These are phyloP conservation scores for Xylaria telfairii DNA, from an alignment of 495 filamentous ascomycete species.

Conservation along the genomic window DNA sequence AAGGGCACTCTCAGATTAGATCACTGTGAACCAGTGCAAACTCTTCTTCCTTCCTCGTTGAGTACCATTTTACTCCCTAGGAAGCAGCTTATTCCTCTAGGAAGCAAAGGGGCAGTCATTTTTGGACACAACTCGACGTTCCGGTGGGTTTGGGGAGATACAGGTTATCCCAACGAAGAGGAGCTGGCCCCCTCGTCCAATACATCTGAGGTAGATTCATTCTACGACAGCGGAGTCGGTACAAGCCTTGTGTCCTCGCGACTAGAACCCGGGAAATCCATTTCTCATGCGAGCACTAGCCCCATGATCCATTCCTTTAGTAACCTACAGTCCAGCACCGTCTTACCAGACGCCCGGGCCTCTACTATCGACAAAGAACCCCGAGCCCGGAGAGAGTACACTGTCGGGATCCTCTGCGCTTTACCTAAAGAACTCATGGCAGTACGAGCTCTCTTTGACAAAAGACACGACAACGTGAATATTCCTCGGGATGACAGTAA, in stretches of 20 bases:
- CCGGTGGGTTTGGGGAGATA: constrained; percentile 1
- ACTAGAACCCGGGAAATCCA: background rate
- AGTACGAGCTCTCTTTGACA: constrained; percentile 2
- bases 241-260: background rate
- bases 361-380: background rate
- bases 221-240: background rate
- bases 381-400: background rate
- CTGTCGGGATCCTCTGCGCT: background rate
- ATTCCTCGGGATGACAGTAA: background rate
- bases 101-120: constrained; percentile 22
- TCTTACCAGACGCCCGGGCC: background rate
- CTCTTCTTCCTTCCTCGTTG: background rate
- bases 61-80: background rate
- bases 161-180: background rate
- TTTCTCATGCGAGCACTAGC: background rate
- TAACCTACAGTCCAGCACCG: background rate
- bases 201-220: background rate
- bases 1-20: background rate
- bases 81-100: background rate
- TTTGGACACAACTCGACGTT: constrained; percentile 29
- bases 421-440: constrained; percentile 1
- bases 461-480: background rate
- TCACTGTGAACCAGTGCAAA: background rate
- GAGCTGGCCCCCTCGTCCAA: background rate
- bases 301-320: background rate